These are phyloP conservation scores for Wickerhamiella infanticola DNA, from an alignment of 1,139 yeast species.

Conservation along the genomic window DNA sequence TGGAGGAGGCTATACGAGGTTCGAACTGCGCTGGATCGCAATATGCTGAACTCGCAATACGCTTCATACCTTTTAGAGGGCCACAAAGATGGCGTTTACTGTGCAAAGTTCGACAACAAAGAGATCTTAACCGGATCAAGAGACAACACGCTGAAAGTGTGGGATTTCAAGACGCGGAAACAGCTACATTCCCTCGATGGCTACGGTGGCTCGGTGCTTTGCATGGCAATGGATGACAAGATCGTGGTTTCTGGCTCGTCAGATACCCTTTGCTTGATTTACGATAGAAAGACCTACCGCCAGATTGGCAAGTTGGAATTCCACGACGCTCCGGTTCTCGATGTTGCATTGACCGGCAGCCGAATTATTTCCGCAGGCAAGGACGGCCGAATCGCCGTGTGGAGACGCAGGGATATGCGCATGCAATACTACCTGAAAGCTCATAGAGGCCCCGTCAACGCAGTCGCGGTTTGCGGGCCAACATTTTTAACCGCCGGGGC, in stretches of 20 bases:
- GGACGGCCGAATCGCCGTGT: slow-evolving; percentile 22
- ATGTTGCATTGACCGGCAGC: slow-evolving; percentile 17
- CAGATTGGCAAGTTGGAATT: slow-evolving; percentile 12
- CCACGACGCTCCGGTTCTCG: slow-evolving; percentile 23
- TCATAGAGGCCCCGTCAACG: slow-evolving; percentile 25
- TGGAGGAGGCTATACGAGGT: slow-evolving; percentile 20
- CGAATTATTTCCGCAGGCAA: slow-evolving; percentile 24
- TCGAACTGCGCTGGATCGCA: slow-evolving; percentile 17
- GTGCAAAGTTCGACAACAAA: slow-evolving; percentile 22
- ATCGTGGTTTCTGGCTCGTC: slow-evolving; percentile 25
- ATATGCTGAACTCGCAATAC: slow-evolving; percentile 19
- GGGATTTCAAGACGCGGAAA: slow-evolving; percentile 17
- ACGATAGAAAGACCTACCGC: slow-evolving; percentile 17
- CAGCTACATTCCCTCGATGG: not conserved
- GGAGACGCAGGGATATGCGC: slow-evolving; percentile 16
- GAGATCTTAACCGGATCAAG: slow-evolving; percentile 26
- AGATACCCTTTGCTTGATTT: slow-evolving; percentile 23
- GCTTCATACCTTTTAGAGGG: slow-evolving; percentile 19
- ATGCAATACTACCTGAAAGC: slow-evolving; percentile 17
- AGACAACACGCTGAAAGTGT: slow-evolving; percentile 23
- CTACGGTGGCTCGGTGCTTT: slow-evolving; percentile 24
- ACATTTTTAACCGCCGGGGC: slow-evolving; percentile 25
- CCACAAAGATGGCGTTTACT: slow-evolving; percentile 25
- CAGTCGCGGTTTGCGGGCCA: slow-evolving; percentile 19
- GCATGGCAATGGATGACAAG: slow-evolving; percentile 21